phyloP scores from a whole-genome alignment of 1,284 basidiomycete genomes.

The Gymnopus androsaceus region DNA sequence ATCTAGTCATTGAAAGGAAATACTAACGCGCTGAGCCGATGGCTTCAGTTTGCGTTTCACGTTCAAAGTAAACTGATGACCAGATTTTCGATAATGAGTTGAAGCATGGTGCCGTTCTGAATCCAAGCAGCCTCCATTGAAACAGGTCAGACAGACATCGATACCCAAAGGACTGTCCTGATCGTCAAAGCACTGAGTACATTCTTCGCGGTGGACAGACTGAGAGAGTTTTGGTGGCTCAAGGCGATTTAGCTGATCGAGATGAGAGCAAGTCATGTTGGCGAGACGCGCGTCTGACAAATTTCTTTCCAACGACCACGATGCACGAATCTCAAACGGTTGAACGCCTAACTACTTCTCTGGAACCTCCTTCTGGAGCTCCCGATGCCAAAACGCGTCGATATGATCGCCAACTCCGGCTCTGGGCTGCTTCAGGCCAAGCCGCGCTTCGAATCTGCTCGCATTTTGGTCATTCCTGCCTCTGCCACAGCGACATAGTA shows the following conservation, averaged over 20 bases:
- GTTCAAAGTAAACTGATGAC: constrained; percentile 82
- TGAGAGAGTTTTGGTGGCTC: constrained; percentile 42
- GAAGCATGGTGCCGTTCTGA: constrained; percentile 67
- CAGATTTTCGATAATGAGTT: constrained; percentile 70
- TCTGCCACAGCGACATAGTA: constrained; percentile 82
- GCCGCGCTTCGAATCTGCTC: constrained; percentile 85
- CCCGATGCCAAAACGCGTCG: constrained; percentile 87
- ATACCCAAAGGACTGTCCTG: constrained; percentile 82
- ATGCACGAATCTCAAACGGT: constrained; percentile 15
- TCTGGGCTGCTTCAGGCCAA: constrained; percentile 96
- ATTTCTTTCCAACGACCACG: not conserved
- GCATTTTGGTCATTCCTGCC: constrained; percentile 80
- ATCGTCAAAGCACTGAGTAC: constrained; percentile 95
- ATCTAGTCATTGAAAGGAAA: not conserved
- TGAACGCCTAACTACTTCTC: constrained; percentile 8
- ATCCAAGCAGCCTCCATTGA: constrained; percentile 87
- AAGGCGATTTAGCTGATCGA: constrained; percentile 40
- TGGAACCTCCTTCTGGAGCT: constrained; percentile 9
- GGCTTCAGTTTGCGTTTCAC: constrained; percentile 77
- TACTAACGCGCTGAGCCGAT: constrained; percentile 64
- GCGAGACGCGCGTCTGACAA: constrained; percentile 2
- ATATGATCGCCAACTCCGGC: constrained; percentile 89
- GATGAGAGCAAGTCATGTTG: constrained; percentile 33
- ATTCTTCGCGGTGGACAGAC: constrained; percentile 82
- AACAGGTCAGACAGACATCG: constrained; percentile 90